Evolutionary conservation across 2,329 filamentous ascomycete species (phyloP).

Genomic region (Sporothrix sp.): DNA sequence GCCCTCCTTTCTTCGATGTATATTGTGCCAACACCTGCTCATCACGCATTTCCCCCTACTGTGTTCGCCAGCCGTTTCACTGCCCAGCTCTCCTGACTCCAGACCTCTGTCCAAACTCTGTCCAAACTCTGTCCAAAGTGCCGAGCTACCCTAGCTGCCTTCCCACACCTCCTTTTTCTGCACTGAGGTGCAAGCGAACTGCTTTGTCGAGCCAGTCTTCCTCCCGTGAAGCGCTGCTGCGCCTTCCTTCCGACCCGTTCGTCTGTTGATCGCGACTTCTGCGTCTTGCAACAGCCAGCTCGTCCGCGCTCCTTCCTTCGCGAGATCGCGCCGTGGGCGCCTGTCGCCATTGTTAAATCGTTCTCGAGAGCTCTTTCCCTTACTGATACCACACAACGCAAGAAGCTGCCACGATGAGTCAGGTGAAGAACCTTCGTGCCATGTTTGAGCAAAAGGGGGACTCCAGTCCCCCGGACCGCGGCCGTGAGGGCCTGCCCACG

Average conservation of each 20-base stretch:
- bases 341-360: constrained; percentile 8
- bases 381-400: neutral
- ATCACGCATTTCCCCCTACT: neutral
- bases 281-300: neutral
- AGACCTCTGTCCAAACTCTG: too few species aligned
- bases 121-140: too few species aligned
- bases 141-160: too few species aligned
- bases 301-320: neutral
- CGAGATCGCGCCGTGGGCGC: constrained; percentile 12
- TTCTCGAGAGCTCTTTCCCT: neutral
- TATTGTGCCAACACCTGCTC: too few species aligned
- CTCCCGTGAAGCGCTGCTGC: neutral
- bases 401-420: constrained; percentile 47
- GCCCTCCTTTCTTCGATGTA: neutral
- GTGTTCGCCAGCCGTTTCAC: too few species aligned
- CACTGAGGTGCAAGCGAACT: neutral
- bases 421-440: constrained; percentile 64
- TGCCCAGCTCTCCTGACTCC: too few species aligned
- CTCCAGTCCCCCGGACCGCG: constrained; percentile 56
- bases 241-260: neutral
- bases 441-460: constrained; percentile 70
- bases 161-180: too few species aligned
- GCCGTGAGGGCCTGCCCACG: constrained; percentile 48
- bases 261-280: constrained; percentile 2
- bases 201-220: neutral